Conservation (phyloP, 2,329 filamentous ascomycete species). For the Aspergillus sp. region DNA sequence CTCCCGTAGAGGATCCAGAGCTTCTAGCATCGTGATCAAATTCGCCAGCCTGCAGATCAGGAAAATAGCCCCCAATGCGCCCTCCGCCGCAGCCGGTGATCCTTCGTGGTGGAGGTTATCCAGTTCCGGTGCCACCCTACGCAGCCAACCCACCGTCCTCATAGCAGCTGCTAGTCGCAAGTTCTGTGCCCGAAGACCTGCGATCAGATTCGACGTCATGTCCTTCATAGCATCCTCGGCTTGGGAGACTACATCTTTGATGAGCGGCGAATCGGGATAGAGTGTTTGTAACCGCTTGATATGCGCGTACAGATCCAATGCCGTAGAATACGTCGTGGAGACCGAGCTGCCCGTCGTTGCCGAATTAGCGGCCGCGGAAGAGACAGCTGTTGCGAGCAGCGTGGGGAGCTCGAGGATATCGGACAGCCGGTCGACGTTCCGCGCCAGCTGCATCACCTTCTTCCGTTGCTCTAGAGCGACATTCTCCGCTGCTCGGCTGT, state of each 20-base stretch:
- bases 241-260: constrained; percentile 71
- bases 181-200: constrained; percentile 71
- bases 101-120: constrained; percentile 47
- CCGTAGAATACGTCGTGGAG: constrained; percentile 78
- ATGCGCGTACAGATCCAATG: constrained; percentile 89
- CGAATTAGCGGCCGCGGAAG: constrained; percentile 44
- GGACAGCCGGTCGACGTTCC: constrained; percentile 85
- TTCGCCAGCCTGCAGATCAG: constrained; percentile 82
- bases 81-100: constrained; percentile 52
- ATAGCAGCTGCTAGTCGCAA: constrained; percentile 89
- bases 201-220: constrained; percentile 82
- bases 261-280: constrained; percentile 75
- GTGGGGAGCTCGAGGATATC: constrained; percentile 90
- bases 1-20: constrained; percentile 80
- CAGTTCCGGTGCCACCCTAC: constrained; percentile 81
- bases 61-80: constrained; percentile 78
- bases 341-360: constrained; percentile 46
- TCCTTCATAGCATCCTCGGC: constrained; percentile 85
- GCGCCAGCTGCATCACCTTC: constrained; percentile 75
- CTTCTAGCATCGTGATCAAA: constrained; percentile 75
- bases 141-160: constrained; percentile 86
- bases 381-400: constrained; percentile 73
- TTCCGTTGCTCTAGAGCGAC: constrained; percentile 72
- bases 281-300: constrained; percentile 81
- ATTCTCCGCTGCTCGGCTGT: constrained; percentile 71